A percentile compares a stretch with the other conserved stretches of the same genome.
phyloP scores from a whole-genome alignment of 2,329 filamentous ascomycete genomes.

The Penicillium sp. region DNA sequence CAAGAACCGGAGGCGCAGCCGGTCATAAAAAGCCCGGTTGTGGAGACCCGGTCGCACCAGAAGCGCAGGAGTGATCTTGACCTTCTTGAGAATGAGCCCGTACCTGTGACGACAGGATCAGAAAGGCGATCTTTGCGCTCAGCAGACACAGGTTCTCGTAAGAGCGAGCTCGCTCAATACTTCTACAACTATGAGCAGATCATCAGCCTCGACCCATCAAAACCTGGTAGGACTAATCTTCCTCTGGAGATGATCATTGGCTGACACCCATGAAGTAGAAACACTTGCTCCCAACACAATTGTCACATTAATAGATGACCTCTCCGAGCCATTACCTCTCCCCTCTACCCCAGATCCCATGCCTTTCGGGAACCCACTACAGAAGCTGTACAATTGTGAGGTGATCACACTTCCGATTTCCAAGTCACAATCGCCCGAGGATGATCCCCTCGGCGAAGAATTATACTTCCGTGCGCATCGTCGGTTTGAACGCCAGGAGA shows the following conservation, averaged over 20 bases:
- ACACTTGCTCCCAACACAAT: conserved; percentile 70
- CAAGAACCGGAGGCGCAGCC: not conserved
- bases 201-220: conserved; percentile 78
- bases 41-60: conserved; percentile 3
- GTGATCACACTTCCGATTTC: conserved; percentile 22
- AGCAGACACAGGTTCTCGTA: conserved; percentile 76
- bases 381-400: conserved; percentile 40
- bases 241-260: not conserved
- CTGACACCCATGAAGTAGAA: conserved; percentile 52
- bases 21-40: not conserved
- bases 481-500: conserved; percentile 64
- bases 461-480: conserved; percentile 60
- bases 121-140: conserved; percentile 79
- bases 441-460: conserved; percentile 58
- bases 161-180: conserved; percentile 87
- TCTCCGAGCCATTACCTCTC: conserved; percentile 35
- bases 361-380: conserved; percentile 39
- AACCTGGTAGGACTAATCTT: conserved; percentile 60
- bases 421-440: conserved; percentile 9
- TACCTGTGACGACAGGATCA: not conserved
- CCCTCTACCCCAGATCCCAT: conserved; percentile 20
- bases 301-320: conserved; percentile 67
- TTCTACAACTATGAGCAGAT: conserved; percentile 94
- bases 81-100: conserved; percentile 4
- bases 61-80: conserved; percentile 6